A percentile compares a stretch with the other conserved stretches of the same genome.
These are phyloP conservation scores for Eucalyptus erythrocorys DNA, from an alignment of 345 rosid genomes.

Conservation along the genomic window DNA sequence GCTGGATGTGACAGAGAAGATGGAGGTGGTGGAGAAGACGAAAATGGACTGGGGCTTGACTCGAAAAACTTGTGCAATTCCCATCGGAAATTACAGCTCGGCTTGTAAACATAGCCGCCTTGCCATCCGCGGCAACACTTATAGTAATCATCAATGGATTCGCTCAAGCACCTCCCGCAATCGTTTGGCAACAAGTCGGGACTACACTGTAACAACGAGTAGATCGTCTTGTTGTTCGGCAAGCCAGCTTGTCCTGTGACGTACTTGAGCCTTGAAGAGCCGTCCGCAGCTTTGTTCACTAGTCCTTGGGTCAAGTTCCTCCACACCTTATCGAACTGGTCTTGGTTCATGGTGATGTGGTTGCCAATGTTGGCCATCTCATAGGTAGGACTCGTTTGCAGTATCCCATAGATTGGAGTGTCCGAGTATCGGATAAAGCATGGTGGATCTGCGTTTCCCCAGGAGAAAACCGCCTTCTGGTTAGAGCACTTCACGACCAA, in stretches of 20 bases:
- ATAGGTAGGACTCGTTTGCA: not conserved
- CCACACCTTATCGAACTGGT: conserved; percentile 15
- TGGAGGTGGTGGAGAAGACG: not conserved
- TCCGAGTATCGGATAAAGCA: conserved; percentile 30
- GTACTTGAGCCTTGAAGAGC: conserved; percentile 15
- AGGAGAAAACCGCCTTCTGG: conserved; percentile 20
- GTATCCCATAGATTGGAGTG: conserved; percentile 3
- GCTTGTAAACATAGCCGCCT: conserved; percentile 27
- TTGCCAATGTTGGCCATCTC: not conserved
- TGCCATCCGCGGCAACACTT: conserved; percentile 1
- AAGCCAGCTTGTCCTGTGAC: conserved; percentile 11
- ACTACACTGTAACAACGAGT: conserved; percentile 37
- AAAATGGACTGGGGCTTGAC: not conserved
- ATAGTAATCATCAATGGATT: not conserved
- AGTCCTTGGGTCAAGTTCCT: conserved; percentile 1
- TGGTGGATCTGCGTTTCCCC: conserved; percentile 4
- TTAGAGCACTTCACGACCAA: conserved; percentile 12
- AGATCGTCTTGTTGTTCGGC: not conserved
- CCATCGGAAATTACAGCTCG: conserved; percentile 40
- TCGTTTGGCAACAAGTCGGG: conserved; percentile 33
- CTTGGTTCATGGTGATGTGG: not conserved
- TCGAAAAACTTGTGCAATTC: conserved; percentile 29
- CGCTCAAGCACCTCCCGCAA: conserved; percentile 16
- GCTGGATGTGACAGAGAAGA: not conserved
- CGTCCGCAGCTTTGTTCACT: conserved; percentile 1